Evolutionary conservation across 164 flowering plant species (phyloP), one percentile per base, ranked within the genome.

Genomic region (Stephania japonica): DNA sequence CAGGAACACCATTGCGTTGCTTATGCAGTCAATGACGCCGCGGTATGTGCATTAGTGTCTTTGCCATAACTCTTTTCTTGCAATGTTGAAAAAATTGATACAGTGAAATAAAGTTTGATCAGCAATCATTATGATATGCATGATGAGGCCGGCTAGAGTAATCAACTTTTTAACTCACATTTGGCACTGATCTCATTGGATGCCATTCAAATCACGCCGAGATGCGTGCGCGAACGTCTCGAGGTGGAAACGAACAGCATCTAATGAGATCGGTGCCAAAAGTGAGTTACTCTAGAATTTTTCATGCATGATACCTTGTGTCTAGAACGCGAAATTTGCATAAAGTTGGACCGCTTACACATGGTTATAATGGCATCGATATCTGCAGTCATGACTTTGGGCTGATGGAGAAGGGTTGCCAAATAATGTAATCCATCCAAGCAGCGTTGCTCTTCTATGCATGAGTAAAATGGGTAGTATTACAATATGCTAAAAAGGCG

Each of bases 1-100:
- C 98, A 93, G 99, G 98, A 95, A 81, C 99, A 93, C 78, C 93
- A 95, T 70, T 93, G 99, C 61, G 98, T 92, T 76, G 87, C 90
- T 74, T 87, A 81, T 87, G 97, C 96, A 74, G 83, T 90, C 84
- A 92, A 91, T 62, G 99, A 95, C 67, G 84, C 88, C 61, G 80
- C 84, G 94, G 99, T 95, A 89, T 63, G 88, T 70, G 61, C 23
- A 13, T 41, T 23, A 1, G 19, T 53, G 25, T 24, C 16, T 16
- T 13, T 44, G 11, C n/a, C 10, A 13, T 32, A 59, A 3, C 64
- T 59, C 21, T 24, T n/a, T n/a, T 59, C 64, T 18, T 21, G 10
- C 9, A 19, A 9, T 59, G 7, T 59, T n/a, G 9, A 19, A 18
- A 59, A 59, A 16, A 24, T 59, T 59, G 23, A 59, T 2, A 7